These are phyloP conservation scores for Kalaharituber pfeilii DNA, from an alignment of 2,329 filamentous ascomycete genomes.

Conservation along the genomic window DNA sequence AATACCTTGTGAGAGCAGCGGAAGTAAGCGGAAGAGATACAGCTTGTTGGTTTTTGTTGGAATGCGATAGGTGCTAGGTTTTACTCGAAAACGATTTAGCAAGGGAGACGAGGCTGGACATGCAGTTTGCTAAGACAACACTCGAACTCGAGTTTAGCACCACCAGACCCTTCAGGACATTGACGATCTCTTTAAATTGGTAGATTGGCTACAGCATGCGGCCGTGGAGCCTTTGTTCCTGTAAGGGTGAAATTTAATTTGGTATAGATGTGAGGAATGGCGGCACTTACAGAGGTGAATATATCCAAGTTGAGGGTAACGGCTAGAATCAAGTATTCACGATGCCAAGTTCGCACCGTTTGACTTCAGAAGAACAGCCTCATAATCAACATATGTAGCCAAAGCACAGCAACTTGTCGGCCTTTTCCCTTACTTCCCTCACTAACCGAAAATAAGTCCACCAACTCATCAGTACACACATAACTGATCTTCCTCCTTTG, in stretches of 20 bases:
- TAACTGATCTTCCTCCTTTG: conserved; percentile 48
- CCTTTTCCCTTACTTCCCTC: conserved; percentile 5
- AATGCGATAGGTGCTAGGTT: conserved; percentile 22
- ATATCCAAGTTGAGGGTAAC: conserved; percentile 62
- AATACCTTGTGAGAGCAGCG: conserved; percentile 50
- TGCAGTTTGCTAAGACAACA: conserved; percentile 41
- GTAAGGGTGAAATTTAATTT: conserved; percentile 3
- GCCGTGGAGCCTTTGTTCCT: conserved; percentile 73
- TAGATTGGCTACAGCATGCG: conserved; percentile 73
- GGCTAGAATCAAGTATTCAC: conserved; percentile 66
- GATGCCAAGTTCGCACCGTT: conserved; percentile 50
- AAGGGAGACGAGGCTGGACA: conserved; percentile 1
- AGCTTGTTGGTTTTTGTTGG: conserved; percentile 41
- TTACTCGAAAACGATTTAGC: conserved; percentile 21
- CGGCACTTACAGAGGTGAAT: conserved; percentile 46
- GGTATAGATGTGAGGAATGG: not conserved
- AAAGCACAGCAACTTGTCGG: too few relatives aligned
- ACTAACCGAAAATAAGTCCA: conserved; percentile 26
- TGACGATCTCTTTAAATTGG: conserved; percentile 60
- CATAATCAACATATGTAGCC: too few relatives aligned
- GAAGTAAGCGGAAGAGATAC: conserved; percentile 67
- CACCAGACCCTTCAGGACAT: conserved; percentile 50
- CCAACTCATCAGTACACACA: conserved; percentile 62
- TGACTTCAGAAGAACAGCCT: conserved; percentile 3
- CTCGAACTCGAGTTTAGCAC: conserved; percentile 50